Conservation (phyloP, 768 basidiomycete species). For the Dioszegia hungarica region DNA sequence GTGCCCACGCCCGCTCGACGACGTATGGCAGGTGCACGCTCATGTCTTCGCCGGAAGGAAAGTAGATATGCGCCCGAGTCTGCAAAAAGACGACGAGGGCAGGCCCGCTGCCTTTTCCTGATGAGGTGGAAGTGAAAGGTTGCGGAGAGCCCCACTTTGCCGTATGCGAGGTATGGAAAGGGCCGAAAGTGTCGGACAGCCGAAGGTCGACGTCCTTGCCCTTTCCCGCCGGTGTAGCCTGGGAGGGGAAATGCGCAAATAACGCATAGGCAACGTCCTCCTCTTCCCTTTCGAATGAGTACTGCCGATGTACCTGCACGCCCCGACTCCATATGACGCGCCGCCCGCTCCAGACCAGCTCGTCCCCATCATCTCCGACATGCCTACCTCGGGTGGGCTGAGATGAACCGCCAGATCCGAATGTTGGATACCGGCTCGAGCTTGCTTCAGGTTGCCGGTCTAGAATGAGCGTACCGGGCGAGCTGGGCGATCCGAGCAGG, state of each 20-base stretch:
- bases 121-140: not conserved
- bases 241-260: conserved; percentile 38
- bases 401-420: not conserved
- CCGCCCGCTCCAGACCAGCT: conserved; percentile 43
- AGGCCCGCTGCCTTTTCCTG: not conserved
- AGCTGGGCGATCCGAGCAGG: not conserved
- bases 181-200: conserved; percentile 18
- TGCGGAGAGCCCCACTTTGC: conserved; percentile 10
- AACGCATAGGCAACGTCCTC: conserved; percentile 35
- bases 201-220: not conserved
- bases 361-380: conserved; percentile 28
- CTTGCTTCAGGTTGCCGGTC: not conserved
- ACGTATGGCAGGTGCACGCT: conserved; percentile 40
- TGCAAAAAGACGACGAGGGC: conserved; percentile 44
- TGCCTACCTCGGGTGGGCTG: not conserved
- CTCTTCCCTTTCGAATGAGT: conserved; percentile 33
- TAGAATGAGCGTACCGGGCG: not conserved
- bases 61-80: conserved; percentile 35
- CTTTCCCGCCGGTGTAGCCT: not conserved
- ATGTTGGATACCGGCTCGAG: not conserved
- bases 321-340: conserved; percentile 44
- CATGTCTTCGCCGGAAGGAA: conserved; percentile 37
- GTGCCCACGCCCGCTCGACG: conserved; percentile 32
- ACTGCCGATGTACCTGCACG: conserved; percentile 35
- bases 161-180: conserved; percentile 19